Conservation (phyloP, 192 early-diverging fungal genomes). For the Glomus cerebriforme region DNA sequence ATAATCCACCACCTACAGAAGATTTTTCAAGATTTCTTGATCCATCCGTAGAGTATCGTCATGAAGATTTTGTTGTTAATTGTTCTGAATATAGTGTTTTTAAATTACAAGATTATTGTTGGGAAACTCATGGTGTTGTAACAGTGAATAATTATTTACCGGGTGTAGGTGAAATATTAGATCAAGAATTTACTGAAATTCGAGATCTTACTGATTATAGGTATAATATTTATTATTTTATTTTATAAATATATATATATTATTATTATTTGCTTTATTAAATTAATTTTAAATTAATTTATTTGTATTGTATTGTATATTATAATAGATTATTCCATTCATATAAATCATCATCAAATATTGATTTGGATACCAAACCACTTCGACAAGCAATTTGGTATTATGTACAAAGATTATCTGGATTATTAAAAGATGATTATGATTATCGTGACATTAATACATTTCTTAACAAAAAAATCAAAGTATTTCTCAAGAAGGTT, state of each 20-base stretch:
- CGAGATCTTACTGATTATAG: slow-evolving; percentile 57
- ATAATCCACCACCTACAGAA: neutral
- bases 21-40: slow-evolving; percentile 13
- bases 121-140: slow-evolving; percentile 59
- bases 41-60: neutral
- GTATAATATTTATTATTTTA: slow-evolving; percentile 13
- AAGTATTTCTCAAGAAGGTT: slow-evolving; percentile 46
- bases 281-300: neutral
- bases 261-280: neutral
- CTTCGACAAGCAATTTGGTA: slow-evolving; percentile 60
- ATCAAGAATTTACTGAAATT: slow-evolving; percentile 54
- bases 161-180: slow-evolving; percentile 51
- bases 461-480: slow-evolving; percentile 49
- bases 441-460: slow-evolving; percentile 46
- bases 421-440: slow-evolving; percentile 58
- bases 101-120: slow-evolving; percentile 54
- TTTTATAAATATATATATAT: too few species aligned
- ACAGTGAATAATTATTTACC: slow-evolving; percentile 52
- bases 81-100: slow-evolving; percentile 41
- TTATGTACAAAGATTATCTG: slow-evolving; percentile 55
- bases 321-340: neutral
- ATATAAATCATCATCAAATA: slow-evolving; percentile 32
- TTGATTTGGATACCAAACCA: slow-evolving; percentile 55
- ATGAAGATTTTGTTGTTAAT: neutral
- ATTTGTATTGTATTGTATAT: neutral